Conservation (phyloP, 495 filamentous ascomycete genomes). For the Daldinia grandis region DNA sequence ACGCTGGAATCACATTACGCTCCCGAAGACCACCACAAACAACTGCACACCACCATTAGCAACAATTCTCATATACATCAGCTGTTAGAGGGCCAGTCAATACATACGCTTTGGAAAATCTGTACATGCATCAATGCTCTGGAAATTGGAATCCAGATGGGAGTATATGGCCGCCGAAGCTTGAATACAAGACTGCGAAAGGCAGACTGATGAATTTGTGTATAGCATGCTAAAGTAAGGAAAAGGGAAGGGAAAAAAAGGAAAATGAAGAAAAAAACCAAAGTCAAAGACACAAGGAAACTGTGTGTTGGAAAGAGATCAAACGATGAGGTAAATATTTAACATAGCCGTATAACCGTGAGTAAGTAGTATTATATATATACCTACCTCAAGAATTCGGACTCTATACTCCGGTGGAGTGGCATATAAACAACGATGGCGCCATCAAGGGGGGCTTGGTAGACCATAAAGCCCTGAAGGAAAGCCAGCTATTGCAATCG, state of each 20-base stretch:
- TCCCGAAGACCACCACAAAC: conserved; percentile 71
- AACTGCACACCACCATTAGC: conserved; percentile 29
- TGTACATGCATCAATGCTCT: conserved; percentile 69
- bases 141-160: conserved; percentile 67
- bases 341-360: background rate
- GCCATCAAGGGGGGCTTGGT: background rate
- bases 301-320: background rate
- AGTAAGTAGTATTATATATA: conserved; percentile 15
- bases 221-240: conserved; percentile 9
- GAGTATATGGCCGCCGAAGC: conserved; percentile 68
- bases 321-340: conserved; percentile 16
- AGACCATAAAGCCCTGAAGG: background rate
- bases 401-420: background rate
- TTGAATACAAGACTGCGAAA: conserved; percentile 60
- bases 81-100: background rate
- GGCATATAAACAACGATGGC: background rate
- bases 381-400: background rate
- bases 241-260: background rate
- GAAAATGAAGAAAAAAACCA: background rate
- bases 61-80: background rate
- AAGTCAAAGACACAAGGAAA: background rate
- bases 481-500: background rate
- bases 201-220: conserved; percentile 17
- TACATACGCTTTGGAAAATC: conserved; percentile 62
- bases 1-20: conserved; percentile 69